Base-by-base conservation (phyloP, 2,329 filamentous ascomycete genomes). In the Scytalidium sp. region DNA sequence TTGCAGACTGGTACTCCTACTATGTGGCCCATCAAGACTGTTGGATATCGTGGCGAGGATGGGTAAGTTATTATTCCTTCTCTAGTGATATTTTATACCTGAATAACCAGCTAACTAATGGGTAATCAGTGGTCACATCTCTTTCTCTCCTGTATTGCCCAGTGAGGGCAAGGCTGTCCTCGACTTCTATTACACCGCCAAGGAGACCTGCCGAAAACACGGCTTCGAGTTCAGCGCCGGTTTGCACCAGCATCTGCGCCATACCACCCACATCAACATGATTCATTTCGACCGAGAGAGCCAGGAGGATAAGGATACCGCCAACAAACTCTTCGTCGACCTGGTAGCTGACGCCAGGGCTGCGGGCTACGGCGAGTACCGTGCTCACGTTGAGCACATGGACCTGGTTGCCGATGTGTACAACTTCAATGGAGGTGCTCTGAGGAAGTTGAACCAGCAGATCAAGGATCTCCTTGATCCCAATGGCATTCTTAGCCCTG, bases 211-310 rank as follows among this genome's bases (percentile, higher is more conserved):
- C 48, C 71, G 73, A 50, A 62, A 63, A 7, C 64, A 73, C 23
- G 65, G 64, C 0, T 70, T 73, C 45, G 73, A 76, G 52, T 57
- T 75, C 19, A 66, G 72, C 51, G 72, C 70, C 51, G 74, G 75
- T 50, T 75, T 75, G 60, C 75, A 75, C 61, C 73, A 75, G 70
- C 68, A 74, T 44, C 71, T 75, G 53, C 63, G 71, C 1, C 70
- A 74, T 43, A 69, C 72, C 9, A 70, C 75, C 29, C 69, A 74
- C 42, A 71, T 75, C 53, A 74, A 73, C 51, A 75, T 75, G 71
- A 70, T 75, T 50, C 69, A 67, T 4, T 75, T 73, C 50, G 73
- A 76, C 54, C 74, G 75, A 59, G 70, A 66, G 3, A 69, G 70
- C 45, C 52, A 60, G 3, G 60, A 60, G 48, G 69, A 75, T 52